Percentiles rank a stretch among this genome's conserved stretches.
Conservation (phyloP, 352 stramenopile species). For the Globisporangium canariense region DNA sequence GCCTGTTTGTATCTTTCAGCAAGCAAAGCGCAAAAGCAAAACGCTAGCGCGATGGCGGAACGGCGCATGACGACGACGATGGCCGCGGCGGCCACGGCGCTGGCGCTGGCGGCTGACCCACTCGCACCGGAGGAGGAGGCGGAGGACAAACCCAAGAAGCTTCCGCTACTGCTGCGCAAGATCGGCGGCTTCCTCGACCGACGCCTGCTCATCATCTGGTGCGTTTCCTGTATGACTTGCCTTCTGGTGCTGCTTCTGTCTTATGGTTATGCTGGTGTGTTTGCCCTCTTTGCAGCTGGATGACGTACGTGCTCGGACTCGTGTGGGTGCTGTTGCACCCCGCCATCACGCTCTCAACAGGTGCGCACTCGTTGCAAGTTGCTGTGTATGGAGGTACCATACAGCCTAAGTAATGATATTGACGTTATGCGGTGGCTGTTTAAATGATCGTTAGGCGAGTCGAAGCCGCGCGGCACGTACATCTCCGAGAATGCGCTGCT, state of each 20-base stretch:
- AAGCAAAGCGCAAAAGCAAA: background rate
- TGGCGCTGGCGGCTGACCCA: background rate
- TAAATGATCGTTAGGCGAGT: conserved; percentile 34
- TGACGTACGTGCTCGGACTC: conserved; percentile 58
- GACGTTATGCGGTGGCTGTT: background rate
- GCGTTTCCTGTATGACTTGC: background rate
- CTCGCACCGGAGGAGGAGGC: background rate
- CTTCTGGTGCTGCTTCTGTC: too few species aligned
- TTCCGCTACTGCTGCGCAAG: conserved; percentile 11
- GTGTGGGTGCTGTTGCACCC: conserved; percentile 83
- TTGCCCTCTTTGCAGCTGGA: conserved; percentile 40
- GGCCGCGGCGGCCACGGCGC: background rate
- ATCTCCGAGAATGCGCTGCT: conserved; percentile 88
- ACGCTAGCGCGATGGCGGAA: too few species aligned
- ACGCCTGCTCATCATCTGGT: conserved; percentile 13
- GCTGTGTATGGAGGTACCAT: background rate
- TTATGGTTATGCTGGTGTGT: background rate
- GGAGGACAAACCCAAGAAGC: conserved; percentile 13
- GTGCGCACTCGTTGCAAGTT: conserved; percentile 16
- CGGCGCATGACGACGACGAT: background rate
- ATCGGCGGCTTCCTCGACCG: conserved; percentile 11
- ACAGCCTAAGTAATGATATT: background rate
- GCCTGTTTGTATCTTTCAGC: background rate
- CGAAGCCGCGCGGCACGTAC: conserved; percentile 84
- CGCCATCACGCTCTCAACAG: conserved; percentile 70